Conservation (phyloP, 805 yeast genomes). For the Naumovozyma castellii region DNA sequence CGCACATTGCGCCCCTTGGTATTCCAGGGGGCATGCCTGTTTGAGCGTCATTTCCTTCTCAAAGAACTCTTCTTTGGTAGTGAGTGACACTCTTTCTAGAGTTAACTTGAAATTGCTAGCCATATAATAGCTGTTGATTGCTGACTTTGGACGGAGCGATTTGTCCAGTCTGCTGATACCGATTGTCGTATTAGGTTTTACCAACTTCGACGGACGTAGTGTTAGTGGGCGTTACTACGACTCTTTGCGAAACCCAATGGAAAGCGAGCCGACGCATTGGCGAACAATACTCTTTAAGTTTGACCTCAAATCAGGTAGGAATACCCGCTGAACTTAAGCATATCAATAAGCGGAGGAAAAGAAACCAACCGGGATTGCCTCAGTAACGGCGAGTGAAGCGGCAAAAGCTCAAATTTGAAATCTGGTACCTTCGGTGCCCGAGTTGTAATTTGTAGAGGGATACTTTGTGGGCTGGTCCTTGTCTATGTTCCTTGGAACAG, state of each 20-base stretch:
- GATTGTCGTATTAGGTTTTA: slow-evolving; percentile 19
- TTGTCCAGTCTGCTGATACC: slow-evolving; percentile 13
- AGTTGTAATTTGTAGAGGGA: slow-evolving; percentile 34
- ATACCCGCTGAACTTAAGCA: slow-evolving; percentile 39
- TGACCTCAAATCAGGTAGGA: slow-evolving; percentile 34
- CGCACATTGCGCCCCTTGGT: slow-evolving; percentile 39
- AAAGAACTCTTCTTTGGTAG: slow-evolving; percentile 28
- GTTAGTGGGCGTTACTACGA: slow-evolving; percentile 7
- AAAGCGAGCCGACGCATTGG: too few relatives aligned
- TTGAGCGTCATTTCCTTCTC: slow-evolving; percentile 35
- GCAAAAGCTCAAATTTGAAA: slow-evolving; percentile 36
- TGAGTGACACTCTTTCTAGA: slow-evolving; percentile 27
- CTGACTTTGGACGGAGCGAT: slow-evolving; percentile 7
- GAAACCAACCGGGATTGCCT: slow-evolving; percentile 39
- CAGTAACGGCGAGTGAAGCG: slow-evolving; percentile 37
- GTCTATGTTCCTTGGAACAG: slow-evolving; percentile 34
- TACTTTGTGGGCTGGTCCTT: slow-evolving; percentile 27
- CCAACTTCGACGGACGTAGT: slow-evolving; percentile 13
- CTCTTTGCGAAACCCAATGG: slow-evolving; percentile 7
- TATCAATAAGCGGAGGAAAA: slow-evolving; percentile 39
- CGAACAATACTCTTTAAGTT: slow-evolving; percentile 22
- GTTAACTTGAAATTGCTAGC: slow-evolving; percentile 29
- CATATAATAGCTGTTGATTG: slow-evolving; percentile 7
- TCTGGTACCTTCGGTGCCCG: slow-evolving; percentile 33
- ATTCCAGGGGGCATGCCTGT: slow-evolving; percentile 34